Percentiles rank a stretch among this genome's conserved stretches.
phyloP scores from a whole-genome alignment of 257 asterid species.

The Rehmannia glutinosa region DNA sequence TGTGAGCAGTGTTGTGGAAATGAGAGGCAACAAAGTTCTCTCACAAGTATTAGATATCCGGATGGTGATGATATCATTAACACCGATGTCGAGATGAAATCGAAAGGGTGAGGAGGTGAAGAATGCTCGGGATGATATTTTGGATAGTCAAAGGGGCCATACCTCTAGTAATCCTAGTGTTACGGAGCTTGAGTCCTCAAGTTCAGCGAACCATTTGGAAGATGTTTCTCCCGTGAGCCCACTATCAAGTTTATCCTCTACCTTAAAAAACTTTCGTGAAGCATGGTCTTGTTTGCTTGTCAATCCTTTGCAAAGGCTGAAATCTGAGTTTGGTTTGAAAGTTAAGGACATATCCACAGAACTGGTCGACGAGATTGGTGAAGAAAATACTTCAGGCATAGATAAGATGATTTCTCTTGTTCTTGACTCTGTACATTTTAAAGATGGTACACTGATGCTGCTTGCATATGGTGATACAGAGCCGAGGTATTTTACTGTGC shows the following conservation, averaged over 20 bases:
- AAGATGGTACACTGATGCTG: conserved; percentile 84
- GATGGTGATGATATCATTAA: conserved; percentile 28
- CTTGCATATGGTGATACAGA: conserved; percentile 95
- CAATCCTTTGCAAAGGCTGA: conserved; percentile 55
- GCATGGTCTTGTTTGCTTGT: conserved; percentile 43
- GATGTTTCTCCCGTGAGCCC: conserved; percentile 29
- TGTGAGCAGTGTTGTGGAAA: too few relatives aligned
- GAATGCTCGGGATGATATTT: conserved; percentile 27
- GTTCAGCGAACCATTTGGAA: conserved; percentile 28
- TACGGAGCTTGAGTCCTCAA: conserved; percentile 32
- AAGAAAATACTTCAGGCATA: conserved; percentile 33
- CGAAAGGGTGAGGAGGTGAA: conserved; percentile 37
- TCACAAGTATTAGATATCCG: conserved; percentile 20
- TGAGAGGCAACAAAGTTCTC: too few relatives aligned
- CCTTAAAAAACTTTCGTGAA: conserved; percentile 36
- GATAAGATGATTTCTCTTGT: conserved; percentile 63
- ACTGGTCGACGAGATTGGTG: conserved; percentile 54
- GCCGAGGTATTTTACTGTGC: conserved; percentile 59
- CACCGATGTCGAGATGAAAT: conserved; percentile 30
- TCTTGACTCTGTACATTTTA: conserved; percentile 81
- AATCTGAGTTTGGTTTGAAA: conserved; percentile 56
- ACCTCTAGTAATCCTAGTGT: conserved; percentile 26
- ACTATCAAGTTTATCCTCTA: conserved; percentile 36
- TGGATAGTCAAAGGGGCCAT: conserved; percentile 29
- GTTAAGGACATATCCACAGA: conserved; percentile 67